phyloP scores from a whole-genome alignment of 1,284 basidiomycete genomes.

The Anthracocystis setariae region DNA sequence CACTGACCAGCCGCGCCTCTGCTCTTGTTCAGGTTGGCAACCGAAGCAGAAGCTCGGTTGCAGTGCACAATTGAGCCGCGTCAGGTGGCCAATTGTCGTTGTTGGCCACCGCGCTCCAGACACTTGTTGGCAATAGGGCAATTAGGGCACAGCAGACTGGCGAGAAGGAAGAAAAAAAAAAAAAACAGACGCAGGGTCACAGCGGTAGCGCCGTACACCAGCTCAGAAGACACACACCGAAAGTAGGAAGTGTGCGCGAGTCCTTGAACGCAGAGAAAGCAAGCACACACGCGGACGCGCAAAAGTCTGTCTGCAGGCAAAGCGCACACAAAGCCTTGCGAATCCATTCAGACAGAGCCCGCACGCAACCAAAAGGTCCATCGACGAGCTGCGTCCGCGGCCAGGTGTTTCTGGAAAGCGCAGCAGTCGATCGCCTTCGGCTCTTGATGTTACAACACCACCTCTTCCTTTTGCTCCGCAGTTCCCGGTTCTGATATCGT shows the following conservation, averaged over 20 bases:
- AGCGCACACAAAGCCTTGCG: too few species aligned
- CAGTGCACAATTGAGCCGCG: constrained; percentile 4
- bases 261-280: too few species aligned
- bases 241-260: too few species aligned
- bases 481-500: constrained; percentile 52
- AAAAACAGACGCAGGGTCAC: too few species aligned
- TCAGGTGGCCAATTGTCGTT: constrained; percentile 14
- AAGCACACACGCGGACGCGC: neutral
- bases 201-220: too few species aligned
- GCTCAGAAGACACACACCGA: too few species aligned
- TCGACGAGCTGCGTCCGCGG: too few species aligned
- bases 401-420: constrained; percentile 9
- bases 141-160: neutral
- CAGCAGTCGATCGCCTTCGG: neutral
- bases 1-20: neutral
- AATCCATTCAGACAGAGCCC: neutral
- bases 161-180: constrained; percentile 1
- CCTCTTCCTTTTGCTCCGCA: constrained; percentile 26
- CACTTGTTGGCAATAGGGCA: too few species aligned
- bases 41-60: constrained; percentile 1
- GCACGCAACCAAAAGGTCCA: neutral
- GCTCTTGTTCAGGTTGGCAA: neutral
- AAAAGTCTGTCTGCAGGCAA: too few species aligned
- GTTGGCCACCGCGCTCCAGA: too few species aligned
- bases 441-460: constrained; percentile 9